Conservation (phyloP, 108 stramenopile species). For the Chaetoceros tenuissimus region DNA sequence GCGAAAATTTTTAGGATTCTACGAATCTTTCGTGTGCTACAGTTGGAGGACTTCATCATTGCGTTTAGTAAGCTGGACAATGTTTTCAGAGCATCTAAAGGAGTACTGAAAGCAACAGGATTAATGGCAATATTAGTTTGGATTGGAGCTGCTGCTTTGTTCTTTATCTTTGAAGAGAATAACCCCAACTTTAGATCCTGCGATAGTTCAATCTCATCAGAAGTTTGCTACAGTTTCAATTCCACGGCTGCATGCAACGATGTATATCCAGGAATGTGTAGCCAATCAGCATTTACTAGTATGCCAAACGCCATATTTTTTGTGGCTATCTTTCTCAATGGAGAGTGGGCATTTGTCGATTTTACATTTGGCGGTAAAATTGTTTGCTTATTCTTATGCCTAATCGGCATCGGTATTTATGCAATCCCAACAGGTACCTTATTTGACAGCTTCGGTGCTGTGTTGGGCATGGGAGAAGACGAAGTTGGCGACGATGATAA, state of each 20-base stretch:
- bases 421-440: conserved; percentile 85
- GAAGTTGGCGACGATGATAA: conserved; percentile 16
- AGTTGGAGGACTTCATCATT: conserved; percentile 81
- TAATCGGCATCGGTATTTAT: conserved; percentile 81
- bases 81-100: conserved; percentile 77
- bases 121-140: conserved; percentile 87
- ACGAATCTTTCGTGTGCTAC: conserved; percentile 82
- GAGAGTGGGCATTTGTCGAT: conserved; percentile 91
- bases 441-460: conserved; percentile 83
- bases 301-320: conserved; percentile 84
- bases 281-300: conserved; percentile 68
- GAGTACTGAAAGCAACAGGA: conserved; percentile 82
- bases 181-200: conserved; percentile 75
- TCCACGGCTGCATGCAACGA: conserved; percentile 55
- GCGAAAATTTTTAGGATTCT: conserved; percentile 79
- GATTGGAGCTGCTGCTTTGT: conserved; percentile 82
- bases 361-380: conserved; percentile 85
- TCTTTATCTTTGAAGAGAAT: conserved; percentile 82
- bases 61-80: conserved; percentile 91
- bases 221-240: conserved; percentile 70
- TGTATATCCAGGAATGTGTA: conserved; percentile 64
- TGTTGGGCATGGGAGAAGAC: conserved; percentile 69
- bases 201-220: conserved; percentile 49
- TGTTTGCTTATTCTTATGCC: conserved; percentile 73
- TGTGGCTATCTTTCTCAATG: conserved; percentile 84